A percentile compares a stretch with the other conserved stretches of the same genome.
phyloP scores from a whole-genome alignment of 371 early-diverging fungal species.

The Choanephora cucurbitarum region DNA sequence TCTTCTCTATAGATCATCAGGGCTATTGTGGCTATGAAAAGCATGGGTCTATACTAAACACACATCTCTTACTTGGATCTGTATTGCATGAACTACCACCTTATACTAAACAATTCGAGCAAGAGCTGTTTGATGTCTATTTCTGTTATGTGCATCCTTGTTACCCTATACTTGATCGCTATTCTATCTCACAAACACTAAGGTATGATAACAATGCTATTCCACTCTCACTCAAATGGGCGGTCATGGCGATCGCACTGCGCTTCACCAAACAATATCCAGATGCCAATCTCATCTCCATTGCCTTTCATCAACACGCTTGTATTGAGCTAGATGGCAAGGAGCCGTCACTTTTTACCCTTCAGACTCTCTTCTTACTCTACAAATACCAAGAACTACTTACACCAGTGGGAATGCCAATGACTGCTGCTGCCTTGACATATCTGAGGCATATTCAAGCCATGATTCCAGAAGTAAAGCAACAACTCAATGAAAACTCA shows the following conservation, averaged over 20 bases:
- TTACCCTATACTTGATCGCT: constrained; percentile 59
- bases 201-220: not conserved
- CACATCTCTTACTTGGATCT: constrained; percentile 14
- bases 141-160: constrained; percentile 65
- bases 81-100: not conserved
- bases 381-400: constrained; percentile 26
- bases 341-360: constrained; percentile 3
- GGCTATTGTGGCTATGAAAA: constrained; percentile 24
- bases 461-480: constrained; percentile 13
- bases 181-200: constrained; percentile 23
- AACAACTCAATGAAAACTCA: not conserved
- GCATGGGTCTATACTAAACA: not conserved
- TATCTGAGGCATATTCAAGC: constrained; percentile 15
- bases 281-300: not conserved
- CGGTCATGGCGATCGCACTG: constrained; percentile 12
- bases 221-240: constrained; percentile 1
- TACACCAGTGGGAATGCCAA: constrained; percentile 19
- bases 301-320: constrained; percentile 11
- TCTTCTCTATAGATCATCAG: constrained; percentile 17
- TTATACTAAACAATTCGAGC: constrained; percentile 30
- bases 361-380: constrained; percentile 21
- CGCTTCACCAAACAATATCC: constrained; percentile 1
- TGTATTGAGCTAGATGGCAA: constrained; percentile 1
- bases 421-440: constrained; percentile 10
- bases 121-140: constrained; percentile 55